Percentiles rank a stretch among this genome's conserved stretches.
Evolutionary conservation across 192 early-diverging fungal species (phyloP).

Genomic region (Coemansia javaensis): DNA sequence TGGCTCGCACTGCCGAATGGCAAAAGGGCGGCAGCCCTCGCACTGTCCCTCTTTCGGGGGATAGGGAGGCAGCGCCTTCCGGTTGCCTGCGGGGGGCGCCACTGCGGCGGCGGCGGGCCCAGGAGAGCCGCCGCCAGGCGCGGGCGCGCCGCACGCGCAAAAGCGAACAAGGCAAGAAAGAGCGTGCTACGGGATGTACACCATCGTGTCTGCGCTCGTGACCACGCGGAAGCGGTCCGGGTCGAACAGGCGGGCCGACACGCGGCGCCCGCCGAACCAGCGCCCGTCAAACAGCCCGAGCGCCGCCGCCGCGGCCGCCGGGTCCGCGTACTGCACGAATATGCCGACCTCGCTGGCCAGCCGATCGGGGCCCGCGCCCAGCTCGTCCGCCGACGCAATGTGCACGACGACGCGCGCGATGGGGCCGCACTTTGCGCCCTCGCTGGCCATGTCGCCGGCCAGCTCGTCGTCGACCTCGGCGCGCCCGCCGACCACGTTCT

Average conservation of each 20-base stretch:
- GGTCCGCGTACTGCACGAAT: slow-evolving; percentile 66
- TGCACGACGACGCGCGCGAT: slow-evolving; percentile 64
- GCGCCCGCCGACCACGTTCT: slow-evolving; percentile 66
- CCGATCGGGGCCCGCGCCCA: neutral
- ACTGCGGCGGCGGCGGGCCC: too few species aligned
- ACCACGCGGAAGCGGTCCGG: slow-evolving; percentile 49
- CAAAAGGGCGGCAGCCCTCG: too few species aligned
- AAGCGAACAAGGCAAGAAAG: slow-evolving; percentile 6
- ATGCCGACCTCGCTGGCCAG: slow-evolving; percentile 59
- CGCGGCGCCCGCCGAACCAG: slow-evolving; percentile 76
- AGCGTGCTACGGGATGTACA: slow-evolving; percentile 31
- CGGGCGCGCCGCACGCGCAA: too few species aligned
- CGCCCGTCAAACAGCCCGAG: slow-evolving; percentile 66
- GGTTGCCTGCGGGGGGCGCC: too few species aligned
- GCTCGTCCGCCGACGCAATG: slow-evolving; percentile 34
- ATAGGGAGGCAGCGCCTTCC: too few species aligned
- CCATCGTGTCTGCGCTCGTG: slow-evolving; percentile 48
- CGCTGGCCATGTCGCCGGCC: slow-evolving; percentile 76
- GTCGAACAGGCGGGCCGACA: slow-evolving; percentile 62
- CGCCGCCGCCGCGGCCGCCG: slow-evolving; percentile 47
- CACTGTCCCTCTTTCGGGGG: too few species aligned
- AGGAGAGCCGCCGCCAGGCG: too few species aligned
- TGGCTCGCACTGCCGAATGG: too few species aligned
- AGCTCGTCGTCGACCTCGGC: slow-evolving; percentile 77
- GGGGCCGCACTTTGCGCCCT: slow-evolving; percentile 75